phyloP scores from a whole-genome alignment of 129 eudicot species.

The Gnaphalium uliginosum region DNA sequence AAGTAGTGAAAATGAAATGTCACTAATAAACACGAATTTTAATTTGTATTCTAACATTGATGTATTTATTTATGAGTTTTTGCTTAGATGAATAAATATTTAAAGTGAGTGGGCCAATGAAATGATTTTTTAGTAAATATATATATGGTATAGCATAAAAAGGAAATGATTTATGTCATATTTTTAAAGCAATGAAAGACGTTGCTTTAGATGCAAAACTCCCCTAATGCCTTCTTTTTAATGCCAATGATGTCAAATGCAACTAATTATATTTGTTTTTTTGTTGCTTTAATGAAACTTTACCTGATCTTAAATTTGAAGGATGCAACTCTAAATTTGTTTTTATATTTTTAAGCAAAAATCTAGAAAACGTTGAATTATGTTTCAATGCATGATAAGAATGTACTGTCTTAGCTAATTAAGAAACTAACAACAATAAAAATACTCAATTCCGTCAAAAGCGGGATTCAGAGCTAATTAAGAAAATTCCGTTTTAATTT shows the following conservation, averaged over 20 bases:
- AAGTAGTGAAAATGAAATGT: no score
- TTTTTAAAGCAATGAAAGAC: background rate
- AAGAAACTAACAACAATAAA: no score
- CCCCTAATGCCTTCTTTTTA: constrained; percentile 21
- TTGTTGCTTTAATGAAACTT: constrained; percentile 20
- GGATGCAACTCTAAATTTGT: background rate
- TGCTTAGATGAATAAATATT: background rate
- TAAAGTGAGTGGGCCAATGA: constrained; percentile 7
- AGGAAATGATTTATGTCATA: background rate
- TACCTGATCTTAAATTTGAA: constrained; percentile 9
- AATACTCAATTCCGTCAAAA: no score
- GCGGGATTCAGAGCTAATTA: no score
- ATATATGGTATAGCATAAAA: background rate
- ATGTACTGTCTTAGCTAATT: no score
- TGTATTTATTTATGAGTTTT: background rate
- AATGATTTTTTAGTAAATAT: background rate
- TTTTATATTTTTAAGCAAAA: no score
- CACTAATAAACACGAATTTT: no score
- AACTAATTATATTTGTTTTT: constrained; percentile 1
- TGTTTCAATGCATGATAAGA: no score
- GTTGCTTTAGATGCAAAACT: constrained; percentile 38
- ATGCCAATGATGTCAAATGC: constrained; percentile 15
- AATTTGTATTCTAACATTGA: background rate
- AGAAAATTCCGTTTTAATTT: no score
- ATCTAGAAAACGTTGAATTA: no score